Conservation (phyloP, 139 green algal species). For the Marvania coccoides region DNA sequence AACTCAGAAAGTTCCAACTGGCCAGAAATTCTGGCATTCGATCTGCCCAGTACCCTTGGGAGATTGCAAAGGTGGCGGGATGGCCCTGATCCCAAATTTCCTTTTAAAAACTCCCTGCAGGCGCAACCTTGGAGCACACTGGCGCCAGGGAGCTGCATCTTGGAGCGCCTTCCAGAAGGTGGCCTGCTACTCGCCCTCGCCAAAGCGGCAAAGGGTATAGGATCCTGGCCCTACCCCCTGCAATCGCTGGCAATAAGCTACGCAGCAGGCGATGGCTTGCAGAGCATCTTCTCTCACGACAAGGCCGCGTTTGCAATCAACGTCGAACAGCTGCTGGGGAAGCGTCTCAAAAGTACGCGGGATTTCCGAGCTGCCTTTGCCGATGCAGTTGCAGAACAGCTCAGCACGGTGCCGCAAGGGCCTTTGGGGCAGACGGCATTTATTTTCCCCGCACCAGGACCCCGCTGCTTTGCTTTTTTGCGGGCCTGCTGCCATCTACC, state of each 20-base stretch:
- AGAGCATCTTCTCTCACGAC: neutral
- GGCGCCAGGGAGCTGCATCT: neutral
- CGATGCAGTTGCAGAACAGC: neutral
- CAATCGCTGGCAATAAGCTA: neutral
- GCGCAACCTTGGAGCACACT: neutral
- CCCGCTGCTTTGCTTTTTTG: neutral
- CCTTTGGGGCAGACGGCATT: neutral
- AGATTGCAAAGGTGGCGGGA: no score
- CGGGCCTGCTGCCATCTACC: neutral
- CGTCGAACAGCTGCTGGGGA: neutral
- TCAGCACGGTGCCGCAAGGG: neutral
- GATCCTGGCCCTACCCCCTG: neutral
- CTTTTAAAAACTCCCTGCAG: neutral
- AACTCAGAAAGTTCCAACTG: no score
- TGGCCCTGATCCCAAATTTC: no score
- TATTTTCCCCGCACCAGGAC: neutral
- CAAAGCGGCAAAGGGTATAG: neutral
- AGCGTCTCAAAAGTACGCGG: neutral
- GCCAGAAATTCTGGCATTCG: no score
- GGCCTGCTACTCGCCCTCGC: neutral
- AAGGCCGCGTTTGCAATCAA: neutral
- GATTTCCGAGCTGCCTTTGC: neutral
- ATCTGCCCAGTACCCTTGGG: no score
- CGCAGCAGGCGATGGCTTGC: neutral
- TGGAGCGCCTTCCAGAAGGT: neutral